Conservation (phyloP, 2,329 filamentous ascomycete species). For the Exophiala dermatitidis region DNA sequence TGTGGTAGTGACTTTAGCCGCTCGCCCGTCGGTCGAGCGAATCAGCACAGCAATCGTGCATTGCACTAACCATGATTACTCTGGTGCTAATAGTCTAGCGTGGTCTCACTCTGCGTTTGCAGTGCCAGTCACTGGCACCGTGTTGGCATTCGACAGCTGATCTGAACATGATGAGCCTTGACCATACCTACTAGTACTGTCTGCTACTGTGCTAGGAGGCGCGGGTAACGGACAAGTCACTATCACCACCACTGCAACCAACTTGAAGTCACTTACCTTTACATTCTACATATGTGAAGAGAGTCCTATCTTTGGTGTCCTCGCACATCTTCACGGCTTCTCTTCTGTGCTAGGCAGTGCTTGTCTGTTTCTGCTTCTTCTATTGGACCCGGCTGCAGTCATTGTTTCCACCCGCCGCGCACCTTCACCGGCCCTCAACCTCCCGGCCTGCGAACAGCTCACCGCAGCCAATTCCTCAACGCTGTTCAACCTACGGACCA, state of each 20-base stretch:
- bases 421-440: background rate
- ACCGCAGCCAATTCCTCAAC: slow-evolving; percentile 1
- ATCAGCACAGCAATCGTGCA: too few species aligned
- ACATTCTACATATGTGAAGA: background rate
- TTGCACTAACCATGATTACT: too few species aligned
- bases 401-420: background rate
- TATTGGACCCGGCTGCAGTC: background rate
- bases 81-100: too few species aligned
- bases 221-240: background rate
- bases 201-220: too few species aligned
- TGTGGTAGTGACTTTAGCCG: too few species aligned
- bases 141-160: background rate
- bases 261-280: background rate
- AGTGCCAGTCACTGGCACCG: background rate
- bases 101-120: too few species aligned
- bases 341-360: background rate
- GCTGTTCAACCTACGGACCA: background rate
- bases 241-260: background rate
- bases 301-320: background rate
- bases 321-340: background rate
- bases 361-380: background rate
- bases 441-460: slow-evolving; percentile 1
- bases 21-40: too few species aligned
- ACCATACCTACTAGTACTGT: background rate
- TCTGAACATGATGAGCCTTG: background rate